Percentiles rank a stretch among this genome's conserved stretches.
phyloP scores from a whole-genome alignment of 225 moss, liverwort and hornwort species.

The Asterella californica region DNA sequence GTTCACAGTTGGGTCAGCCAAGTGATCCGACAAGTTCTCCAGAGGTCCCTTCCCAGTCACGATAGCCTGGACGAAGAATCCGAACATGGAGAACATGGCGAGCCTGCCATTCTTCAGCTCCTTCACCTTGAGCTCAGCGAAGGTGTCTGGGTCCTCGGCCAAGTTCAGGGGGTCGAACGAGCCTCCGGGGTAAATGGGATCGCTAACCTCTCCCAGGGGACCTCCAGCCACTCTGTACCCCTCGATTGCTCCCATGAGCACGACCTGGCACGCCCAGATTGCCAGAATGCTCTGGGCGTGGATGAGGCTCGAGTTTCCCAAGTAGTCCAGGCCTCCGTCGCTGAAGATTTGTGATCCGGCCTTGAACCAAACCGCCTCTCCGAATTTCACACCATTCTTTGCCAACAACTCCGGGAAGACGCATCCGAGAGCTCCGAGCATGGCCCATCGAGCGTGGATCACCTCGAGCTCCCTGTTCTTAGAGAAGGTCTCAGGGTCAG shows the following conservation, averaged over 20 bases:
- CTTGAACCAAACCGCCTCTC: conserved; percentile 41
- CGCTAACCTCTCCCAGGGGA: conserved; percentile 21
- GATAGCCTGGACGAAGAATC: conserved; percentile 36
- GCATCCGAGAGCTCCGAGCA: conserved; percentile 49
- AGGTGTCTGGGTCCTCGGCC: conserved; percentile 33
- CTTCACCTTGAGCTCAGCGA: not conserved
- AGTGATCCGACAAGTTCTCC: conserved; percentile 31
- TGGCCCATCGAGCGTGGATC: conserved; percentile 52
- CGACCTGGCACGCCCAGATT: conserved; percentile 32
- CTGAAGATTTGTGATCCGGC: conserved; percentile 35
- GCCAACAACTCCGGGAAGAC: conserved; percentile 37
- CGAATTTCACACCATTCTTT: conserved; percentile 34
- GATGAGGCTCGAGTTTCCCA: conserved; percentile 27
- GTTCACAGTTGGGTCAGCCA: conserved; percentile 27
- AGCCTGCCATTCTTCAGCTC: no score
- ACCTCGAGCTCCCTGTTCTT: conserved; percentile 50
- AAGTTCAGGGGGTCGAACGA: conserved; percentile 30
- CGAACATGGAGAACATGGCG: conserved; percentile 42
- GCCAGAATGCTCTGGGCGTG: conserved; percentile 32
- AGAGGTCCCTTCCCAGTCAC: conserved; percentile 36
- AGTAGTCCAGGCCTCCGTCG: conserved; percentile 28
- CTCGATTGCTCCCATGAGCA: conserved; percentile 35
- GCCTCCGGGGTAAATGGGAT: conserved; percentile 37
- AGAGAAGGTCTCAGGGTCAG: conserved; percentile 51
- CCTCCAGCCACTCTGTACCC: conserved; percentile 35